Evolutionary conservation across 164 flowering plant genomes (phyloP), one percentile per base, ranked within the genome.

Genomic region (Magnolia officinalis): DNA sequence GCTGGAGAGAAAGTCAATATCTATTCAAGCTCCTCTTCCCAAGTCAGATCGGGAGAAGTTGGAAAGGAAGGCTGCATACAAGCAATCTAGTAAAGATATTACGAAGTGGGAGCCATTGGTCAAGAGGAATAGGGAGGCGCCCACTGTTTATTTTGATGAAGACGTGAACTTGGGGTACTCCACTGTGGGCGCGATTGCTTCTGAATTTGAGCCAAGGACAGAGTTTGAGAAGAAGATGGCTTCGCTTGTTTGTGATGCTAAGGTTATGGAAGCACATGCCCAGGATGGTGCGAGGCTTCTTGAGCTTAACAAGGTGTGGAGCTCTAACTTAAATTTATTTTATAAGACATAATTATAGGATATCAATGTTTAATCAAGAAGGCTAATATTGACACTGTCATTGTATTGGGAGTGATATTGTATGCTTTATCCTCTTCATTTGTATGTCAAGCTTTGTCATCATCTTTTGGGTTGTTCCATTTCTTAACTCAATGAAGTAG

Each of bases 161-260:
- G 85, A 90, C 61, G 66, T 70, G 63, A 81, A 90, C 61, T 7
- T 88, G 68, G 88, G 89, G 10, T 85, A 81, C 82, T 88, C 97
- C 26, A 96, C 97, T 74, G 90, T 96, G n/a, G 98, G 95, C 13
- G 95, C 94, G 58, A 88, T 92, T 74, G 94, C 97, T 77, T 87
- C 95, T 77, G 89, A 82, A 75, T 94, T 92, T 84, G 84, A 89
- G 78, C 94, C 98, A 16, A 89, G 95, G 78, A 92, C 92, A 71
- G 90, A 89, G 21, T 90, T 96, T 76, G 99, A 96, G 87, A 90
- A 88, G 84, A 86, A 89, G 79, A 94, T 96, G 55, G 89, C 88
- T 61, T 82, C 95, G 4, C 71, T 94, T 68, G 79, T 94, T 55
- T 70, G 79, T 77, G 84, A 91, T 80, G 80, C 85, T 13, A 84